A percentile compares a stretch with the other conserved stretches of the same genome.
phyloP scores from a whole-genome alignment of 2,329 filamentous ascomycete species.

The Fusarium sp. region DNA sequence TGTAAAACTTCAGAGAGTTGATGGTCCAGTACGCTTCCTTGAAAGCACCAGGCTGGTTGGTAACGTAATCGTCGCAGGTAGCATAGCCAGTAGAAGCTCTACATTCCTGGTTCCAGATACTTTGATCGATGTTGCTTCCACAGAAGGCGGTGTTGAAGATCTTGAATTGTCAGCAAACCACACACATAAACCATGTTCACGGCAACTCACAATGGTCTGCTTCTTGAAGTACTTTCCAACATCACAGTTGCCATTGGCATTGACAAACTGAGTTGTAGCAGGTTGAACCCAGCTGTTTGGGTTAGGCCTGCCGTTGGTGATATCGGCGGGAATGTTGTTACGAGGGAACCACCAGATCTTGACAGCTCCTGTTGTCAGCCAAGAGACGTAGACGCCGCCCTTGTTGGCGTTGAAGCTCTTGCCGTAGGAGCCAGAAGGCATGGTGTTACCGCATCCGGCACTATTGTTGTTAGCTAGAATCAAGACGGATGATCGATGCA shows the following conservation, averaged over 20 bases:
- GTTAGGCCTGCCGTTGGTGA: slow-evolving; percentile 15
- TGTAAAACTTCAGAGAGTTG: slow-evolving; percentile 19
- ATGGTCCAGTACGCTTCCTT: slow-evolving; percentile 18
- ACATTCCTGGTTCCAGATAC: slow-evolving; percentile 18
- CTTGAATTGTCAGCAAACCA: not conserved
- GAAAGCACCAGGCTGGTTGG: slow-evolving; percentile 15
- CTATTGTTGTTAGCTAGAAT: not conserved
- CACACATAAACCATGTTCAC: accelerated
- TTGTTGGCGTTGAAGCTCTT: slow-evolving; percentile 20
- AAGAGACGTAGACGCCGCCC: slow-evolving; percentile 19
- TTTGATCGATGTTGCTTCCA: slow-evolving; percentile 16
- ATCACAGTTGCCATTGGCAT: slow-evolving; percentile 27
- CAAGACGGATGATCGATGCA: accelerated
- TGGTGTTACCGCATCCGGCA: slow-evolving; percentile 20
- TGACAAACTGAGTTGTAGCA: slow-evolving; percentile 20
- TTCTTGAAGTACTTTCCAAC: slow-evolving; percentile 30
- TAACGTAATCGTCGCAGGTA: slow-evolving; percentile 20
- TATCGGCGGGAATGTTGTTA: slow-evolving; percentile 12
- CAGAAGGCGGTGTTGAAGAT: slow-evolving; percentile 26
- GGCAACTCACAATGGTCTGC: slow-evolving; percentile 15
- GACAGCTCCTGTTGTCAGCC: slow-evolving; percentile 15
- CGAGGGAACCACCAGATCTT: slow-evolving; percentile 30
- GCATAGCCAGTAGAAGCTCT: slow-evolving; percentile 15
- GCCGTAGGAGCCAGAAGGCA: slow-evolving; percentile 21
- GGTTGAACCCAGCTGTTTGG: slow-evolving; percentile 17